phyloP scores from a whole-genome alignment of 148 eudicot species.

The Chenopodium quinoa region DNA sequence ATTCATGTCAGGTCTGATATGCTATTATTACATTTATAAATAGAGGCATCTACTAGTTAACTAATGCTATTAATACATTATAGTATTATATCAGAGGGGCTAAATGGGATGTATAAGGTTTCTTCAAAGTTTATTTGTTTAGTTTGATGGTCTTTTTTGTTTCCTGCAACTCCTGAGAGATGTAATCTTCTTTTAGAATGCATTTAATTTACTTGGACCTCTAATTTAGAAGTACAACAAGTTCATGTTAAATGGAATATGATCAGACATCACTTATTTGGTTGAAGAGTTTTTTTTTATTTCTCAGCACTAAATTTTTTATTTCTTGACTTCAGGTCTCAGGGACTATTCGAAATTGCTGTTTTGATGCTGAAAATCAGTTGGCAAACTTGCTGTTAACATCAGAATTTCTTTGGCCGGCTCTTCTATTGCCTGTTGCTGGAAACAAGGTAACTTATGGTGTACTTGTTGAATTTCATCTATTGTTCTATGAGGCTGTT shows the following conservation, averaged over 20 bases:
- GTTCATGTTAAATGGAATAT: background rate
- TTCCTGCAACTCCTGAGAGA: background rate
- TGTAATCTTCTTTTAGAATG: background rate
- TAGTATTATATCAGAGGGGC: background rate
- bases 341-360: conserved; percentile 95
- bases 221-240: background rate
- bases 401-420: conserved; percentile 97
- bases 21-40: background rate
- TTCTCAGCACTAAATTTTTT: background rate
- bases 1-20: background rate
- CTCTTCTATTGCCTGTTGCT: conserved; percentile 94
- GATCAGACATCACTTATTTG: background rate
- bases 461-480: conserved; percentile 9
- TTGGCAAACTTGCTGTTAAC: conserved; percentile 78
- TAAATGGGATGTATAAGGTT: background rate
- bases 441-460: conserved; percentile 72
- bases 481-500: background rate
- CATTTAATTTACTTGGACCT: background rate
- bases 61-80: background rate
- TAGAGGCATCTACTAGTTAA: background rate
- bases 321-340: conserved; percentile 51
- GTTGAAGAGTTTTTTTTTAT: background rate
- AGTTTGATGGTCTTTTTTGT: background rate
- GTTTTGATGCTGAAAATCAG: conserved; percentile 92
- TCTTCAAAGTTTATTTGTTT: background rate